phyloP scores from a whole-genome alignment of 257 asterid species.

The Voacanga thouarsii region DNA sequence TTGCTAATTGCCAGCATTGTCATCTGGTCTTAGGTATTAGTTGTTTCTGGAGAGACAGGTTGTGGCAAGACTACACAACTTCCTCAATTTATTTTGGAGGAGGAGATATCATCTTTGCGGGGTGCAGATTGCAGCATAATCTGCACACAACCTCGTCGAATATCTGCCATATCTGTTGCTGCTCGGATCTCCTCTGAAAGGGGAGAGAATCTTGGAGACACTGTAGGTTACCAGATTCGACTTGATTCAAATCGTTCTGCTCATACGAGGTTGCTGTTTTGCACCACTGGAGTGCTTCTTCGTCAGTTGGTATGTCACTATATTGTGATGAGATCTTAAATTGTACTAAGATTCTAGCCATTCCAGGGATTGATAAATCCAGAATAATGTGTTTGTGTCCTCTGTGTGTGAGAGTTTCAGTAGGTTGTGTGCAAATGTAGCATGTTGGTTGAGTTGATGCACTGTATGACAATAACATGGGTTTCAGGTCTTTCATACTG shows the following conservation, averaged over 20 bases:
- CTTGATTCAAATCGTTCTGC: slow-evolving; percentile 80
- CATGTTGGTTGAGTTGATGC: not conserved
- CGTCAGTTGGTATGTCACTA: slow-evolving; percentile 64
- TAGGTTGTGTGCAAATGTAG: not conserved
- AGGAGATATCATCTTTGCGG: slow-evolving; percentile 69
- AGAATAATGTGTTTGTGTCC: not conserved
- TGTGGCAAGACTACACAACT: slow-evolving; percentile 99
- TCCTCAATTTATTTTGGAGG: slow-evolving; percentile 94
- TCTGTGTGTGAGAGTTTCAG: not conserved
- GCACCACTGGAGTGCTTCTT: slow-evolving; percentile 96
- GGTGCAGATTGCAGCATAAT: slow-evolving; percentile 86
- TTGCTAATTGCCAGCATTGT: not conserved
- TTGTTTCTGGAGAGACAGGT: slow-evolving; percentile 99
- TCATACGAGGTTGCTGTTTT: slow-evolving; percentile 81
- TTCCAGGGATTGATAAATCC: not conserved
- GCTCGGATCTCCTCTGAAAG: slow-evolving; percentile 86
- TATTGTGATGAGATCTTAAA: not conserved
- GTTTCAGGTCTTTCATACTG: not conserved
- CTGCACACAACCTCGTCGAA: slow-evolving; percentile 97
- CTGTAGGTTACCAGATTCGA: slow-evolving; percentile 93
- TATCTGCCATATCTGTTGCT: slow-evolving; percentile 97
- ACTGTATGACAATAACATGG: not conserved
- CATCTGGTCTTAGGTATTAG: slow-evolving; percentile 58
- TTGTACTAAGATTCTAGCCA: not conserved
- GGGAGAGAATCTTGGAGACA: slow-evolving; percentile 90